Base-by-base conservation (phyloP, 495 filamentous ascomycete species). In the Neurospora cerealis region DNA sequence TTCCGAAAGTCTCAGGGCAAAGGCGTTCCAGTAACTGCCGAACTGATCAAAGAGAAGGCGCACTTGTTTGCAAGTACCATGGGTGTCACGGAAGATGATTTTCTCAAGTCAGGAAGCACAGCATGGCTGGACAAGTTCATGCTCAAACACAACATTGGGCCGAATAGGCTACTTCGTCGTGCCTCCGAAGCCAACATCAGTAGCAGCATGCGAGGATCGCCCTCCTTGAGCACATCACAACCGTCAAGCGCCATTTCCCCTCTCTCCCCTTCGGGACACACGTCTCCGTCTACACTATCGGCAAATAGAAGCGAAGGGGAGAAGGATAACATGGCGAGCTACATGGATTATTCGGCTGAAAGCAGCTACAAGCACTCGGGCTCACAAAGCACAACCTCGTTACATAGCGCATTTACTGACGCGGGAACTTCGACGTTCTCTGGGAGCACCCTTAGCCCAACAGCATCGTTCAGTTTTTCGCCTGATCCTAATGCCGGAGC, bases 41-140 rank as follows among this genome's bases (percentile, higher is more conserved):
- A 90, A 28, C 89, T 92, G 77, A 95, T 98, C 80, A 89, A 89
- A 75, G 93, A 97, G 78, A 96, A 97, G 84, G 94, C 93, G 3
- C 86, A 88, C 69, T 91, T 93, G 72, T 99, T 98, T 79, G 93
- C 93, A 24, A 91, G 87, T 24, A 93, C 92, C 34, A 89, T 91
- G 38, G 91, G 91, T 36, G 90, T 87, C 75, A 86, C 89, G 24
- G 73, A 70, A 13, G 96, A 97, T 73, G 91, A 88, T 74, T 91
- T 94, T 71, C 85, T 91, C 70, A 93, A 95, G 80, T 87, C 91
- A 41, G 90, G 91, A 76, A 94, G 87, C 73, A 82, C 90, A 8
- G 88, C 86, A 74, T 98, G 95, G 94, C 86, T 99, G 70, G 95
- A 97, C 80, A 97, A 96, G 79, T 98, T 99, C 86, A 97, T 98